Percentiles rank a stretch among this genome's conserved stretches.
phyloP scores from a whole-genome alignment of 2,329 filamentous ascomycete species.

The Aureobasidium subglaciale region DNA sequence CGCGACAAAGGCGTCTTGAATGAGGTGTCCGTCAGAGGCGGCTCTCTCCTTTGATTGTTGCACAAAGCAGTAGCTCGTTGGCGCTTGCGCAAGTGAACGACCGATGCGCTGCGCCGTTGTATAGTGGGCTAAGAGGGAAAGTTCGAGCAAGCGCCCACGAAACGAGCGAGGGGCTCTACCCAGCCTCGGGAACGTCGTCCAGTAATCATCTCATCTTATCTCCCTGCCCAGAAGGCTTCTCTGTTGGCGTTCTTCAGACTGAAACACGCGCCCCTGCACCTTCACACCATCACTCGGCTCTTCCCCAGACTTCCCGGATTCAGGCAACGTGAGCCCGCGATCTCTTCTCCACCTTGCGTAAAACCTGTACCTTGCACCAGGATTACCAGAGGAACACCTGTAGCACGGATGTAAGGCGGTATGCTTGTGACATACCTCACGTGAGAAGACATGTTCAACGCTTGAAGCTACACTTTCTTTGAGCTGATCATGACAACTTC shows the following conservation, averaged over 20 bases:
- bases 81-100: conserved; percentile 2
- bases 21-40: neutral
- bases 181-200: neutral
- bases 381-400: no score
- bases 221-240: neutral
- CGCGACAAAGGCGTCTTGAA: conserved; percentile 4
- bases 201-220: conserved; percentile 1
- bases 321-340: no score
- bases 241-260: conserved; percentile 8
- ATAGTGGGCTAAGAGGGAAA: neutral
- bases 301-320: neutral
- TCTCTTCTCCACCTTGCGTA: neutral
- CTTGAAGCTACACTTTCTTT: neutral
- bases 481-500: no score
- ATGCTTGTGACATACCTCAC: neutral
- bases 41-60: conserved; percentile 10
- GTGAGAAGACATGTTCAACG: neutral
- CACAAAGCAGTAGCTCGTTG: neutral
- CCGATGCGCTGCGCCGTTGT: conserved; percentile 3
- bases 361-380: neutral
- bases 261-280: conserved; percentile 9
- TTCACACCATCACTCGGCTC: neutral
- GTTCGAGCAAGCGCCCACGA: neutral
- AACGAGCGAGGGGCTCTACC: conserved; percentile 1
- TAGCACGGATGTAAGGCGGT: no score